A percentile compares a stretch with the other conserved stretches of the same genome.
Conservation (phyloP, 768 basidiomycete genomes). For the Lactarius sp. region DNA sequence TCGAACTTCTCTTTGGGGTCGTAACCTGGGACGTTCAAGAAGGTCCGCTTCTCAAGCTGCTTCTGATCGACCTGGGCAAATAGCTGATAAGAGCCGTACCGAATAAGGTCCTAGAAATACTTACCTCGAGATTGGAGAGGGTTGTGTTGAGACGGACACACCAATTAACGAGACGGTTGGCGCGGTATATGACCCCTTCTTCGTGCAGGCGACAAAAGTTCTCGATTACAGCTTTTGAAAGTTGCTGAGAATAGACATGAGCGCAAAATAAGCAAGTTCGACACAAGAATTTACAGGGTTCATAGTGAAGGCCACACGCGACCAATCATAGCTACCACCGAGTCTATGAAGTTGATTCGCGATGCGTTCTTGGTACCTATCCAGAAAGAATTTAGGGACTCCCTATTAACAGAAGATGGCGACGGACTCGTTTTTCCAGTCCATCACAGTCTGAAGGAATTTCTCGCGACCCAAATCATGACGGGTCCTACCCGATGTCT, state of each 20-base stretch:
- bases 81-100: background rate
- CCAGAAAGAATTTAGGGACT: background rate
- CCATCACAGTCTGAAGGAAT: conserved; percentile 87
- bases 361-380: conserved; percentile 88
- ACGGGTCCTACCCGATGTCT: conserved; percentile 71
- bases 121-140: conserved; percentile 92
- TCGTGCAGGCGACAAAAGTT: conserved; percentile 90
- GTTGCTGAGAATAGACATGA: conserved; percentile 34
- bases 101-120: conserved; percentile 7
- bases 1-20: conserved; percentile 94
- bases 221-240: conserved; percentile 86
- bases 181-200: conserved; percentile 88
- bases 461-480: conserved; percentile 94
- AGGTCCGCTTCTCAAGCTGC: conserved; percentile 74
- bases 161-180: conserved; percentile 97
- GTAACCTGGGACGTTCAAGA: conserved; percentile 91
- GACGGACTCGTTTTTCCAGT: conserved; percentile 94
- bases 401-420: background rate
- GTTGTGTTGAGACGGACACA: conserved; percentile 95
- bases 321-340: conserved; percentile 94
- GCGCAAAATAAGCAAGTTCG: background rate
- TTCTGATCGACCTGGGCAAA: conserved; percentile 86
- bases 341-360: conserved; percentile 83
- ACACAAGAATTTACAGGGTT: conserved; percentile 52
- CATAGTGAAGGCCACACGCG: conserved; percentile 94